Evolutionary conservation across 345 rosid species (phyloP).

Genomic region (Balakata baccata): DNA sequence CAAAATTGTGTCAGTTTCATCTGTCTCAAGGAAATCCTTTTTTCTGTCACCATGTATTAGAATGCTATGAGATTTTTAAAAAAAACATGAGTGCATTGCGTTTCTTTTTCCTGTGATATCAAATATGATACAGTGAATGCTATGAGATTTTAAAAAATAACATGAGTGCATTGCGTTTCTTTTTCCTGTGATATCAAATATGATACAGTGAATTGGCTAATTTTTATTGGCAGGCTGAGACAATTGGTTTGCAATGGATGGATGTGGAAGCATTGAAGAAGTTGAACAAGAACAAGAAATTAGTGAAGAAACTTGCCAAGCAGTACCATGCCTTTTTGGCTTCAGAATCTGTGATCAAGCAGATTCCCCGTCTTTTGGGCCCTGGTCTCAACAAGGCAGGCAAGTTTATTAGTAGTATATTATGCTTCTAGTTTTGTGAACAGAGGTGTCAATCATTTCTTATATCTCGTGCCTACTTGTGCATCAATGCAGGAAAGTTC

Average conservation of each 20-base stretch:
- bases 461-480: not conserved
- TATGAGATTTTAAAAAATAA: too few relatives aligned
- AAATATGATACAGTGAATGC: not conserved
- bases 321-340: constrained; percentile 41
- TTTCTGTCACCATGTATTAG: too few relatives aligned
- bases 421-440: too few relatives aligned
- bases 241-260: constrained; percentile 35
- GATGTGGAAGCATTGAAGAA: constrained; percentile 42
- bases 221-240: constrained; percentile 21
- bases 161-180: too few relatives aligned
- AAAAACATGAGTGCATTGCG: too few relatives aligned
- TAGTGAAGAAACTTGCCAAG: constrained; percentile 43
- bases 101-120: not conserved
- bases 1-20: too few relatives aligned
- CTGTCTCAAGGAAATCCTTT: too few relatives aligned
- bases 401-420: constrained; percentile 17
- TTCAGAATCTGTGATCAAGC: constrained; percentile 43
- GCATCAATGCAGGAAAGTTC: constrained; percentile 31
- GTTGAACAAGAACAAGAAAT: constrained; percentile 43
- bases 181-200: not conserved
- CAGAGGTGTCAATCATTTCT: not conserved
- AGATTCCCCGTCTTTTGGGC: constrained; percentile 43
- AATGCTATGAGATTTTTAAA: too few relatives aligned
- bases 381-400: constrained; percentile 52
- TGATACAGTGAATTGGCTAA: not conserved